A percentile compares a stretch with the other conserved stretches of the same genome.
Evolutionary conservation across 2,329 filamentous ascomycete species (phyloP).

Genomic region (Chalaropsis thielavioides): DNA sequence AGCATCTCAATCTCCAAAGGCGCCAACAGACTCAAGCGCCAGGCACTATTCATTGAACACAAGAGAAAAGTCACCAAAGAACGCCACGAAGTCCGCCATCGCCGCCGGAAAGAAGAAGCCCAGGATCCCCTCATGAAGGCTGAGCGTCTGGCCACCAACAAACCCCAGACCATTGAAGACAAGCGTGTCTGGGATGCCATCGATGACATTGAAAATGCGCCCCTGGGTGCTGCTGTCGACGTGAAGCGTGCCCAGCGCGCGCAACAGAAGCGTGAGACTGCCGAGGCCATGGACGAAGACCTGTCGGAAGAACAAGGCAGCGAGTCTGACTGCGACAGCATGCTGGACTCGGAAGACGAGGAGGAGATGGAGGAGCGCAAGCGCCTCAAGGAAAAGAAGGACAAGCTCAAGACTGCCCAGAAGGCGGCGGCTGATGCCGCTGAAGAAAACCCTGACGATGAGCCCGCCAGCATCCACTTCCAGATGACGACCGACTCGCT

Average conservation of each 20-base stretch:
- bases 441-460: slow-evolving; percentile 45
- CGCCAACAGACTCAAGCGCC: slow-evolving; percentile 65
- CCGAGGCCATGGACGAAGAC: slow-evolving; percentile 34
- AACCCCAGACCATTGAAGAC: slow-evolving; percentile 66
- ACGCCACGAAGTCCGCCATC: slow-evolving; percentile 62
- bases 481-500: slow-evolving; percentile 28
- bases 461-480: slow-evolving; percentile 17
- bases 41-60: slow-evolving; percentile 62
- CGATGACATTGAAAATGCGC: slow-evolving; percentile 38
- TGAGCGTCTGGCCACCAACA: slow-evolving; percentile 60
- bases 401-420: slow-evolving; percentile 11
- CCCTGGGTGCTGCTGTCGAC: slow-evolving; percentile 41
- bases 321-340: slow-evolving; percentile 57
- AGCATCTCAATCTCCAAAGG: slow-evolving; percentile 29
- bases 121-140: slow-evolving; percentile 64
- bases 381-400: slow-evolving; percentile 29
- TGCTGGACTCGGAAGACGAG: slow-evolving; percentile 52
- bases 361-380: slow-evolving; percentile 33
- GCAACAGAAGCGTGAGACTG: slow-evolving; percentile 39
- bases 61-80: slow-evolving; percentile 63
- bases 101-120: slow-evolving; percentile 69
- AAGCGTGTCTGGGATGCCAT: slow-evolving; percentile 84
- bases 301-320: slow-evolving; percentile 33
- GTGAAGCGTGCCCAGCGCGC: slow-evolving; percentile 42
- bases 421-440: slow-evolving; percentile 35